These are phyloP conservation scores for Pisolithus marmoratus DNA, from an alignment of 768 basidiomycete genomes.

Conservation along the genomic window DNA sequence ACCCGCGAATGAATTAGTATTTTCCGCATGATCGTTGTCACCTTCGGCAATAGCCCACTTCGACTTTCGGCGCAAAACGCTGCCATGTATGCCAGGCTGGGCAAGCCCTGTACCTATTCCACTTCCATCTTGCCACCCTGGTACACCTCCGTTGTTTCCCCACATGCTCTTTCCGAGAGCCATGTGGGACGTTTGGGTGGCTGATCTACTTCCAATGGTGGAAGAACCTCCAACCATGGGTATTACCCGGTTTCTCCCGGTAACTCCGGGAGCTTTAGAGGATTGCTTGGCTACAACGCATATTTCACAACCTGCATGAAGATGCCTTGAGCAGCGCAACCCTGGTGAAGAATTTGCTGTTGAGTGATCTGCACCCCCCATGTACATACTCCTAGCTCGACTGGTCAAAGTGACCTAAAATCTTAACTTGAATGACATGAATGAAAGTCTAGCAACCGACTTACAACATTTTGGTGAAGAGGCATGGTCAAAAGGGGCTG, in stretches of 20 bases:
- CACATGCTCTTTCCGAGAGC: slow-evolving; percentile 20
- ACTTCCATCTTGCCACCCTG: slow-evolving; percentile 70
- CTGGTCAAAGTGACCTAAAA: slow-evolving; percentile 24
- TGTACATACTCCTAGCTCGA: slow-evolving; percentile 48
- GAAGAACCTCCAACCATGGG: not conserved
- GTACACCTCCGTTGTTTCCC: slow-evolving; percentile 39
- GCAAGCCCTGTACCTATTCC: slow-evolving; percentile 70
- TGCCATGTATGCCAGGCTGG: slow-evolving; percentile 50
- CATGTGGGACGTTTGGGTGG: slow-evolving; percentile 16
- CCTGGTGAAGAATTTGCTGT: slow-evolving; percentile 58
- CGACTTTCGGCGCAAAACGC: slow-evolving; percentile 48
- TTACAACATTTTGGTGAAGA: slow-evolving; percentile 10
- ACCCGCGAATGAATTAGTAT: slow-evolving; percentile 37
- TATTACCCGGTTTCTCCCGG: slow-evolving; percentile 14
- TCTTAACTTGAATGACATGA: not conserved
- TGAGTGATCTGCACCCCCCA: slow-evolving; percentile 54
- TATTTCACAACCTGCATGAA: slow-evolving; percentile 69
- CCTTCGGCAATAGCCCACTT: slow-evolving; percentile 20
- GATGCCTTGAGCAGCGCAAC: slow-evolving; percentile 66
- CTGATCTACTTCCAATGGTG: slow-evolving; percentile 23
- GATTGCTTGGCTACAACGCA: slow-evolving; percentile 58
- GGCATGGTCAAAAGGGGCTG: slow-evolving; percentile 1
- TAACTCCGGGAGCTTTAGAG: slow-evolving; percentile 21
- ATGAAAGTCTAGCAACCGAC: not conserved
- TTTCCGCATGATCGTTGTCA: slow-evolving; percentile 17